Conservation (phyloP, 2,329 filamentous ascomycete species). For the Aspergillus hortae region DNA sequence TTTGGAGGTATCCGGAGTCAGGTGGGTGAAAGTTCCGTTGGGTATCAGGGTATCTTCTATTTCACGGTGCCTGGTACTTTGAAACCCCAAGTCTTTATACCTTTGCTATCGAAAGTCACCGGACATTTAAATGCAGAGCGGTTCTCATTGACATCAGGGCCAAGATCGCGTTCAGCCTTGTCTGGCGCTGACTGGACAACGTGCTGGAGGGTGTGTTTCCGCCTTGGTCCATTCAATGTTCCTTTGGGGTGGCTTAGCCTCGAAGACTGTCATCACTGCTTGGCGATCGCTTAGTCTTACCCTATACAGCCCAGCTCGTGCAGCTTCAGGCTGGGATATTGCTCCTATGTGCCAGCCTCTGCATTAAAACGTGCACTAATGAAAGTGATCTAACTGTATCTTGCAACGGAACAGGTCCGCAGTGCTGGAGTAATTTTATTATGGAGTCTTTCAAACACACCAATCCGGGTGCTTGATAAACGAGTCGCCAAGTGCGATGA, state of each 20-base stretch:
- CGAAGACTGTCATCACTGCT: neutral
- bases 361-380: too few species aligned
- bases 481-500: too few species aligned
- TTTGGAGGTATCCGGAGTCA: neutral
- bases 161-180: neutral
- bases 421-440: too few species aligned
- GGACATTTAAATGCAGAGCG: neutral
- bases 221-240: neutral
- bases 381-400: too few species aligned
- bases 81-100: neutral
- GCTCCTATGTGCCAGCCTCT: too few species aligned
- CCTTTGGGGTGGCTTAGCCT: neutral
- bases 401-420: too few species aligned
- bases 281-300: neutral
- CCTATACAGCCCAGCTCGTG: neutral
- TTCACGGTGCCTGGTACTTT: neutral
- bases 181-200: neutral
- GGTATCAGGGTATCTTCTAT: neutral
- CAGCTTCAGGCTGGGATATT: too few species aligned
- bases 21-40: neutral
- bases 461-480: too few species aligned
- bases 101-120: neutral
- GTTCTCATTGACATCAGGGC: neutral
- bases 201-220: neutral
- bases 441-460: too few species aligned